phyloP scores from a whole-genome alignment of 2,329 filamentous ascomycete genomes.

The Fusarium denticulatum region DNA sequence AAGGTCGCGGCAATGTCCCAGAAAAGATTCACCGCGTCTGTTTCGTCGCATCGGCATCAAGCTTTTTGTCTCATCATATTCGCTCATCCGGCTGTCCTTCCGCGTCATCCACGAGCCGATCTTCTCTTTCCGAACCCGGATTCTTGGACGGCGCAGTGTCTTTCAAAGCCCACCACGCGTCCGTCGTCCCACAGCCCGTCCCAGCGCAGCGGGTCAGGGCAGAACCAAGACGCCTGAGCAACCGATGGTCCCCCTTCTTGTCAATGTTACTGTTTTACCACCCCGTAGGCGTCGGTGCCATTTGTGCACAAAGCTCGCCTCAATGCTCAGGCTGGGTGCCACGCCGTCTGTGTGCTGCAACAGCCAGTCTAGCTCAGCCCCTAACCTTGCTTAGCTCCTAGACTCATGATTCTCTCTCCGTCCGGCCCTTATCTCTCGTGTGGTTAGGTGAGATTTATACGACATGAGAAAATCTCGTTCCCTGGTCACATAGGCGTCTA shows the following conservation, averaged over 20 bases:
- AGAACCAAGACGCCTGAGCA: conserved; percentile 13
- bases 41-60: conserved; percentile 37
- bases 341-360: conserved; percentile 40
- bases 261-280: conserved; percentile 10
- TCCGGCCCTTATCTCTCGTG: conserved; percentile 38
- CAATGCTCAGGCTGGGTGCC: conserved; percentile 32
- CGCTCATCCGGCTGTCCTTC: conserved; percentile 22
- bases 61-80: conserved; percentile 31
- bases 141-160: conserved; percentile 15
- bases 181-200: conserved; percentile 25
- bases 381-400: conserved; percentile 14
- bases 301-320: conserved; percentile 25
- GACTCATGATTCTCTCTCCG: conserved; percentile 35
- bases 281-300: background rate
- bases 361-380: conserved; percentile 22
- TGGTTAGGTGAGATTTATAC: conserved; percentile 14
- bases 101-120: conserved; percentile 23
- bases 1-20: conserved; percentile 30
- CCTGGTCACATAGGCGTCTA: conserved; percentile 2
- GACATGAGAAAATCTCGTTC: conserved; percentile 2
- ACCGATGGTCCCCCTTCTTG: conserved; percentile 10
- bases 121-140: background rate
- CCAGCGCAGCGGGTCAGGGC: conserved; percentile 36
- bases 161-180: conserved; percentile 24
- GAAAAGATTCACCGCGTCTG: conserved; percentile 33